These are phyloP conservation scores for Phytophthora pluvialis DNA, from an alignment of 352 stramenopile genomes.

Conservation along the genomic window DNA sequence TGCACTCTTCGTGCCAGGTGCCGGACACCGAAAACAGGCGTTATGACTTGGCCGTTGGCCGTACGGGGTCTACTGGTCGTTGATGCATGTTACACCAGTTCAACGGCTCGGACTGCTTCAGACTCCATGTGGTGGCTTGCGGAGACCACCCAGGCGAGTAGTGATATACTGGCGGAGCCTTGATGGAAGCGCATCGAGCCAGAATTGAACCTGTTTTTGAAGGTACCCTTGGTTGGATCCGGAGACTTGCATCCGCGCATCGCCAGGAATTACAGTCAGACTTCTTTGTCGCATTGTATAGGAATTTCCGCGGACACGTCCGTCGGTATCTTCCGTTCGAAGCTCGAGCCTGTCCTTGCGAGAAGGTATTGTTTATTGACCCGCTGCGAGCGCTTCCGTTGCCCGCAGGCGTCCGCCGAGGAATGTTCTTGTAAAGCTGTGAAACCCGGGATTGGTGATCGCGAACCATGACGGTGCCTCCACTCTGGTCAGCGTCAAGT, in stretches of 20 bases:
- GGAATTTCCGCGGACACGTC: conserved; percentile 9
- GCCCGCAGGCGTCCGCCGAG: neutral
- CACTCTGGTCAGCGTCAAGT: neutral
- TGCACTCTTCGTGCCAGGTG: too few species aligned
- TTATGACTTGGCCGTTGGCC: too few species aligned
- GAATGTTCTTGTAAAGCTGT: neutral
- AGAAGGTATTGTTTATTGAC: neutral
- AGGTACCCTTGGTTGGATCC: conserved; percentile 5
- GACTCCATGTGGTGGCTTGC: neutral
- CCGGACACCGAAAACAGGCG: too few species aligned
- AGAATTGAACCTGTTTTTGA: conserved; percentile 14
- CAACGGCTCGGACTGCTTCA: conserved; percentile 7
- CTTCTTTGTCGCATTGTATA: conserved; percentile 14
- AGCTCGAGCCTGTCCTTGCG: neutral
- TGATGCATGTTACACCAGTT: neutral
- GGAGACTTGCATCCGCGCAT: neutral
- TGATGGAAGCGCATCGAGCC: neutral
- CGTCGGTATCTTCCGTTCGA: conserved; percentile 11
- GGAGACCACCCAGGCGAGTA: conserved; percentile 1
- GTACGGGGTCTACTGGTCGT: neutral
- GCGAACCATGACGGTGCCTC: neutral
- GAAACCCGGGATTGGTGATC: neutral
- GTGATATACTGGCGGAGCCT: conserved; percentile 16
- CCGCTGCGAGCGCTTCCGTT: neutral
- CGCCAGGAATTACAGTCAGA: conserved; percentile 17